Evolutionary conservation across 768 basidiomycete species (phyloP).

Genomic region (Tubosaeta sp.): DNA sequence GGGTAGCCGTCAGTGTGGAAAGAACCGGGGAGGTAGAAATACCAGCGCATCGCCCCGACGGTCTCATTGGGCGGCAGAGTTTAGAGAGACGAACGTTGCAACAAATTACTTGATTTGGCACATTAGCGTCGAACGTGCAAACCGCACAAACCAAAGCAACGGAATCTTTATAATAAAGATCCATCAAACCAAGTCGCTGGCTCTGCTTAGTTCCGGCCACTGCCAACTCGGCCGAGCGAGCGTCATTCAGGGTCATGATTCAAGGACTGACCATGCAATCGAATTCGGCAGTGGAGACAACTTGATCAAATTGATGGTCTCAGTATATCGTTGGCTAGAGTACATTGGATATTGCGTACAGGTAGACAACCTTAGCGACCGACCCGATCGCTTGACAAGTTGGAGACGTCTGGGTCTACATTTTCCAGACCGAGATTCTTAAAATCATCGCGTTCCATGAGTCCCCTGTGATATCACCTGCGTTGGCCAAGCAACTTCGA

Average conservation of each 20-base stretch:
- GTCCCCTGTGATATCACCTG: slow-evolving; percentile 47
- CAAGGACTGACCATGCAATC: not conserved
- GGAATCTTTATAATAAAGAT: not conserved
- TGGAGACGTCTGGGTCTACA: slow-evolving; percentile 28
- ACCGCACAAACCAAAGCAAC: not conserved
- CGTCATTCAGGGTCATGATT: not conserved
- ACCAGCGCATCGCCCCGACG: not conserved
- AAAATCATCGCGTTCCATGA: slow-evolving; percentile 89
- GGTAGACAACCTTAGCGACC: slow-evolving; percentile 1
- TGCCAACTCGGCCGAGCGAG: not conserved
- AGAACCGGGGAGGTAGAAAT: not conserved
- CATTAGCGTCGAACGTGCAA: slow-evolving; percentile 19
- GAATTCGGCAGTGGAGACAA: not conserved
- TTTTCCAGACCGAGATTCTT: slow-evolving; percentile 74
- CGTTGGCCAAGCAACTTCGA: not conserved
- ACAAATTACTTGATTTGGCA: slow-evolving; percentile 20
- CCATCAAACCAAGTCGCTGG: not conserved
- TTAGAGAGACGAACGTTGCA: slow-evolving; percentile 27
- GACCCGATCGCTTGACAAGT: slow-evolving; percentile 2
- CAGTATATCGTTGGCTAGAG: not conserved
- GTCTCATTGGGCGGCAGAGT: slow-evolving; percentile 12
- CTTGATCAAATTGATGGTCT: not conserved
- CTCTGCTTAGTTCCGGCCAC: not conserved
- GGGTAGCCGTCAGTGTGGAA: not conserved
- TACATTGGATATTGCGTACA: not conserved